Base-by-base conservation (phyloP, 805 yeast species). In the Candida tibetensis region DNA sequence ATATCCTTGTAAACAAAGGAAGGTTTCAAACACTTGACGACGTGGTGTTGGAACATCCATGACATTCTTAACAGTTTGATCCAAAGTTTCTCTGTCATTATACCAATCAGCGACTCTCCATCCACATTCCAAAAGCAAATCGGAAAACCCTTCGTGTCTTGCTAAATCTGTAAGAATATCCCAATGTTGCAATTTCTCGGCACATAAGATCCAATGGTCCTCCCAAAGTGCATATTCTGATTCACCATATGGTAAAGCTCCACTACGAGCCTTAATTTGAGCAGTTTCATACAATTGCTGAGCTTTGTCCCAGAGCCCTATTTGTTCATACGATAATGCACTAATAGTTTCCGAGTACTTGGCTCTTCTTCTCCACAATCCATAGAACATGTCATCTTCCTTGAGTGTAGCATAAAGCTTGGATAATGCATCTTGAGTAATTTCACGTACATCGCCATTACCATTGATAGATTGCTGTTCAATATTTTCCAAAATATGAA, bases 91-190 rank as follows among this genome's bases (percentile, higher is more conserved):
- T 46, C 90, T 76, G 53, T 95, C 99, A 6, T 95, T 82, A 43
- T 82, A 83, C 99, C 99, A 93, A 55, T 93, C 98, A 5, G 99
- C 97, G 28, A 93, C 95, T 54, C 99, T 75, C 99, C 99, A 93
- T 27, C 98, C 99, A 73, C 99, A 95, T 60, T 93, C 99, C n/a
- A 93, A 69, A 17, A 95, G 66, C 47, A 93, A 70, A 54, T 93
- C 99, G 0, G 97, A 89, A 57, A 91, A 95, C 0, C 97, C 97
- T 69, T 95, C 99, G 55, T 95, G 98, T 51, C 91, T 89, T 2
- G 99, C 97, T 21, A 95, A 71, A 53, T 93, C 99, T 0, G 99
- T 91, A 42, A 93, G 69, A 33, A 93, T 83, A 55, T 93, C 99
- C 99, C 99, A 93, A 48, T 93, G 97, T 57, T 93, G 99, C 28